phyloP scores from a whole-genome alignment of 805 yeast genomes.

The Pichia gijzeniarum region DNA sequence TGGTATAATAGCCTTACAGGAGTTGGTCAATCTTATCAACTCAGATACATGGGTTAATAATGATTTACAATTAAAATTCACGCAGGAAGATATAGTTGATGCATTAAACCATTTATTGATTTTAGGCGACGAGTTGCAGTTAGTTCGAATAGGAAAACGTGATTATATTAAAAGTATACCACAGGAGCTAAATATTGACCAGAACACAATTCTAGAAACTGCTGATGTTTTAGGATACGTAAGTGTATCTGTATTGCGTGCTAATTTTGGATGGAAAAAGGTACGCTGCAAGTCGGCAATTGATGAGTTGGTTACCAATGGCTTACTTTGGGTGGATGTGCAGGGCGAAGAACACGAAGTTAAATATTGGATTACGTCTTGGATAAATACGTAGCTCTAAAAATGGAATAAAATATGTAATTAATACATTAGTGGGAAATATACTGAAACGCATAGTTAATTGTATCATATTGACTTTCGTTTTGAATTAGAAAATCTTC shows the following conservation, averaged over 20 bases:
- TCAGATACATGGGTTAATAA: slow-evolving; percentile 18
- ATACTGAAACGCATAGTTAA: slow-evolving; percentile 88
- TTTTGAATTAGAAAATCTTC: slow-evolving; percentile 74
- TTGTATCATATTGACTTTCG: slow-evolving; percentile 61
- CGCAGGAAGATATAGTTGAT: slow-evolving; percentile 47
- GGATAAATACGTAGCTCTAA: slow-evolving; percentile 38
- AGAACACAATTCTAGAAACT: slow-evolving; percentile 62
- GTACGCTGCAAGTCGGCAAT: slow-evolving; percentile 56
- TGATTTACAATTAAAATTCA: slow-evolving; percentile 27
- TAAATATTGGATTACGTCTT: slow-evolving; percentile 69
- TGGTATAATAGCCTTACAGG: slow-evolving; percentile 64
- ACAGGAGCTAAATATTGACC: slow-evolving; percentile 60
- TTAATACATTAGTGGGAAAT: slow-evolving; percentile 55
- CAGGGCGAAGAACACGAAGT: slow-evolving; percentile 32
- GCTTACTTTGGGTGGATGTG: slow-evolving; percentile 80
- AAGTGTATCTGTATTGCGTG: slow-evolving; percentile 53
- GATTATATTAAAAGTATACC: slow-evolving; percentile 60
- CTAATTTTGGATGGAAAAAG: slow-evolving; percentile 70
- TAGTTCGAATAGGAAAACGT: slow-evolving; percentile 51
- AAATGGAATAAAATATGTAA: not conserved
- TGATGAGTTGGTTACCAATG: slow-evolving; percentile 74
- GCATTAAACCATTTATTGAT: slow-evolving; percentile 47
- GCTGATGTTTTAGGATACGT: slow-evolving; percentile 77
- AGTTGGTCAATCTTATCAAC: slow-evolving; percentile 34
- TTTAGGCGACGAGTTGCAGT: slow-evolving; percentile 67